phyloP scores from a whole-genome alignment of 352 stramenopile species.

The Globisporangium alternatum region DNA sequence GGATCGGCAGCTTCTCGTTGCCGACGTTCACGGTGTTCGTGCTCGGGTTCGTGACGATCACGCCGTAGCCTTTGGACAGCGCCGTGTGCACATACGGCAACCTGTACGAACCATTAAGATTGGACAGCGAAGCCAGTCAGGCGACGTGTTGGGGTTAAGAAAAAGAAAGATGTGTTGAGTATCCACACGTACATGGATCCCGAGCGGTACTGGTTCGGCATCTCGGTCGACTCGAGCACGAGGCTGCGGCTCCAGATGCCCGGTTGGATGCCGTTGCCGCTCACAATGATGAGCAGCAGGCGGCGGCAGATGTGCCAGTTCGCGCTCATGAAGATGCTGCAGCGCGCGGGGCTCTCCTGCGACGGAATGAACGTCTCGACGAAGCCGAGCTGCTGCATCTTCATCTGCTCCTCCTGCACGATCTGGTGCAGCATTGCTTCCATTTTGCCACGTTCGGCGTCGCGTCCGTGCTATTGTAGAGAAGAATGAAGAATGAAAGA shows the following conservation, averaged over 20 bases:
- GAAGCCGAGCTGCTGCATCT: conserved; percentile 84
- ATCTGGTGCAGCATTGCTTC: conserved; percentile 81
- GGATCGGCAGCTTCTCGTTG: conserved; percentile 76
- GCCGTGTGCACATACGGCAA: conserved; percentile 78
- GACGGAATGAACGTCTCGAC: conserved; percentile 80
- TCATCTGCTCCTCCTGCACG: conserved; percentile 80
- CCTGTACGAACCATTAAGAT: conserved; percentile 19
- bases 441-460: conserved; percentile 62
- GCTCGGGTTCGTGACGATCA: conserved; percentile 79
- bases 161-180: neutral
- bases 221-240: conserved; percentile 66
- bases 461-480: conserved; percentile 9
- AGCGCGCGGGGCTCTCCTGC: conserved; percentile 56
- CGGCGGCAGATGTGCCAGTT: conserved; percentile 82
- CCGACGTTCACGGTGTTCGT: conserved; percentile 71
- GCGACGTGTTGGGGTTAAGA: neutral
- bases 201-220: conserved; percentile 76
- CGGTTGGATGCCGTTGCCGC: conserved; percentile 81
- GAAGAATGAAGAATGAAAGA: neutral
- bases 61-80: conserved; percentile 74
- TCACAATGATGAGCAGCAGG: conserved; percentile 75
- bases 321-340: conserved; percentile 78
- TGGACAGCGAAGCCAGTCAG: no score
- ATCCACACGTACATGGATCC: conserved; percentile 55
- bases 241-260: conserved; percentile 85